Percentiles rank a stretch among this genome's conserved stretches.
Conservation (phyloP, 768 basidiomycete species). For the Kwoniella pini region DNA sequence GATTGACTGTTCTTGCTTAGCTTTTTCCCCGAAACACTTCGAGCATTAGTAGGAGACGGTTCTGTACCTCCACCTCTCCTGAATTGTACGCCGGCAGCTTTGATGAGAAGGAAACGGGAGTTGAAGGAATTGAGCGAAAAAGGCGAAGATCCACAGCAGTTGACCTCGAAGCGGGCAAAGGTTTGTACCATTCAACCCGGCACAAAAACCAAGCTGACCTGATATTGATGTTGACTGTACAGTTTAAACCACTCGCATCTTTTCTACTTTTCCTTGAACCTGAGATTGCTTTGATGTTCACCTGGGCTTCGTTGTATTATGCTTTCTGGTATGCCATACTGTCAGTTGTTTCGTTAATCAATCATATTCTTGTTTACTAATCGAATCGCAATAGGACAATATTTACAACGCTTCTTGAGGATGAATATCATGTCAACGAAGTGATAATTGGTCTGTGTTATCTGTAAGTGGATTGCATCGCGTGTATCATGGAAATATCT, state of each 20-base stretch:
- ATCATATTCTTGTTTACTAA: no score
- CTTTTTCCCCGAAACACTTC: slow-evolving; percentile 59
- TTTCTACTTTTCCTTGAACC: slow-evolving; percentile 45
- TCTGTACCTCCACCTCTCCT: slow-evolving; percentile 47
- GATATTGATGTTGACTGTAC: background rate
- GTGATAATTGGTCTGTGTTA: slow-evolving; percentile 77
- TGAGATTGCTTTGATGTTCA: slow-evolving; percentile 40
- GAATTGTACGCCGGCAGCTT: slow-evolving; percentile 34
- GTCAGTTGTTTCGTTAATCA: slow-evolving; percentile 25
- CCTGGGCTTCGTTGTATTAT: slow-evolving; percentile 42
- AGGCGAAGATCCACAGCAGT: slow-evolving; percentile 18
- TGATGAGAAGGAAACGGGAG: slow-evolving; percentile 21
- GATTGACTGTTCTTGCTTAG: background rate
- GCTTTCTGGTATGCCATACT: slow-evolving; percentile 43
- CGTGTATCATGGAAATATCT: no score
- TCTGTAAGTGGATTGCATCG: slow-evolving; percentile 57
- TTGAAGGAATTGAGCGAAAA: slow-evolving; percentile 15
- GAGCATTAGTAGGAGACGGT: slow-evolving; percentile 50
- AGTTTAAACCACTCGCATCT: slow-evolving; percentile 44
- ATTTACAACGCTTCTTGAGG: slow-evolving; percentile 62
- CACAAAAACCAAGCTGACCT: background rate
- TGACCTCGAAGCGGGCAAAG: slow-evolving; percentile 29
- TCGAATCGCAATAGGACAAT: slow-evolving; percentile 35
- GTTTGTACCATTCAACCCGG: slow-evolving; percentile 16
- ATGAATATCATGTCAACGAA: slow-evolving; percentile 64